phyloP scores from a whole-genome alignment of 2,329 filamentous ascomycete species.

The Hypoxylon sp. region DNA sequence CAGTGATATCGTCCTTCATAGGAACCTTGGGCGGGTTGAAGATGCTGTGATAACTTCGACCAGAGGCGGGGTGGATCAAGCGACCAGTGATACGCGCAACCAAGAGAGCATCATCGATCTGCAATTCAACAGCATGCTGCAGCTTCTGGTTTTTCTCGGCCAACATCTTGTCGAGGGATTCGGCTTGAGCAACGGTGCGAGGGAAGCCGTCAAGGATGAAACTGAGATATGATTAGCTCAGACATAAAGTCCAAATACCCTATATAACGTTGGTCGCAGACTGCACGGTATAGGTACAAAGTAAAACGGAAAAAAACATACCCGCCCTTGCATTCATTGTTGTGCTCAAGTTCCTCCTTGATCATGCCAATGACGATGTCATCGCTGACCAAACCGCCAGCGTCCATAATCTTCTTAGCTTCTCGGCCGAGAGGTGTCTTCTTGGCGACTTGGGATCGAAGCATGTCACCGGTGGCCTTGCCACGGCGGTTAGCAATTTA shows the following conservation, averaged over 20 bases:
- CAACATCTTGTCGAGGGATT: conserved; percentile 96
- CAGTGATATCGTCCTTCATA: conserved; percentile 97
- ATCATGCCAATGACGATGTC: conserved; percentile 99
- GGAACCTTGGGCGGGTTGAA: conserved; percentile 96
- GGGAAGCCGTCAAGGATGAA: conserved; percentile 99
- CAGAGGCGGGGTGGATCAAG: conserved; percentile 94
- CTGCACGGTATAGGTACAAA: neutral
- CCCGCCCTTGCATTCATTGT: conserved; percentile 97
- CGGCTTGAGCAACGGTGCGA: conserved; percentile 93
- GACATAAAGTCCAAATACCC: conserved; percentile 27
- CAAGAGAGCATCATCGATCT: conserved; percentile 95
- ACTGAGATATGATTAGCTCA: conserved; percentile 63
- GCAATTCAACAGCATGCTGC: conserved; percentile 94
- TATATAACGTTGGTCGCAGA: neutral
- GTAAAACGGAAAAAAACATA: conserved; percentile 62
- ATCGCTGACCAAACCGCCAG: conserved; percentile 96
- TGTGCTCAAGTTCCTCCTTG: conserved; percentile 94
- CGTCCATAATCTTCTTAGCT: conserved; percentile 99
- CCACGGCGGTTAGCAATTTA: conserved; percentile 27
- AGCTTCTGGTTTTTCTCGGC: conserved; percentile 82
- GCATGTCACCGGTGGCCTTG: conserved; percentile 98
- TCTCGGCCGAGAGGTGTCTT: conserved; percentile 95
- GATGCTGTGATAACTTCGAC: conserved; percentile 96
- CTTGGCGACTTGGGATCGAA: conserved; percentile 97
- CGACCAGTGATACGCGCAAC: conserved; percentile 97